These are phyloP conservation scores for Falciphora oryzae DNA, from an alignment of 2,329 filamentous ascomycete genomes.

Conservation along the genomic window DNA sequence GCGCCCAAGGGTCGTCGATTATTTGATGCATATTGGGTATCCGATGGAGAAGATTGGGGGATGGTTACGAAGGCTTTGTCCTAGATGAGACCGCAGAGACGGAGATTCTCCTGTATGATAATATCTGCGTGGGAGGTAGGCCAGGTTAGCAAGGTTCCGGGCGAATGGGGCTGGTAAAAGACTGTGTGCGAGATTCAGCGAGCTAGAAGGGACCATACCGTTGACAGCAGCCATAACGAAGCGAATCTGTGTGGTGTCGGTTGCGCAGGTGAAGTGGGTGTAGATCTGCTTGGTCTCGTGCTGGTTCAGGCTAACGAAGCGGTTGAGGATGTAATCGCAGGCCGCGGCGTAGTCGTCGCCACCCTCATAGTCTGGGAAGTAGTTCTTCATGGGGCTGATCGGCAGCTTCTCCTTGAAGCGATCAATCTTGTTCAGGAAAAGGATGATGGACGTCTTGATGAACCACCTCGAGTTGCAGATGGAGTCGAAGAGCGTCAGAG, in stretches of 20 bases:
- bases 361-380: conserved; percentile 88
- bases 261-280: conserved; percentile 98
- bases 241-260: conserved; percentile 96
- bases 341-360: conserved; percentile 93
- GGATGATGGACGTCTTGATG: conserved; percentile 81
- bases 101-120: conserved; percentile 99
- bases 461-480: conserved; percentile 89
- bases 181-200: neutral
- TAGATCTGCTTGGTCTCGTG: conserved; percentile 99
- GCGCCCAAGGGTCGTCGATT: conserved; percentile 7
- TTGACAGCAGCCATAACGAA: conserved; percentile 99
- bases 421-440: conserved; percentile 89
- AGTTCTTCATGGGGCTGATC: conserved; percentile 78
- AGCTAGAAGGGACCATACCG: conserved; percentile 50
- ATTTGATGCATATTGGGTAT: conserved; percentile 11
- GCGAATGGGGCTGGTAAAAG: neutral
- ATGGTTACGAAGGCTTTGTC: neutral
- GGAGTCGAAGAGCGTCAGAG: conserved; percentile 78
- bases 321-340: conserved; percentile 98
- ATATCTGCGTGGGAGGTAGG: conserved; percentile 60
- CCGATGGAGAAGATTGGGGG: conserved; percentile 6
- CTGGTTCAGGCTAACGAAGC: conserved; percentile 93
- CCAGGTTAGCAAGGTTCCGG: conserved; percentile 34
- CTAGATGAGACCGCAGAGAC: conserved; percentile 32
- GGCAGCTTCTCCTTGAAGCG: conserved; percentile 82